Base-by-base conservation (phyloP, 495 filamentous ascomycete genomes). In the Pyrenopolyporus hunteri region DNA sequence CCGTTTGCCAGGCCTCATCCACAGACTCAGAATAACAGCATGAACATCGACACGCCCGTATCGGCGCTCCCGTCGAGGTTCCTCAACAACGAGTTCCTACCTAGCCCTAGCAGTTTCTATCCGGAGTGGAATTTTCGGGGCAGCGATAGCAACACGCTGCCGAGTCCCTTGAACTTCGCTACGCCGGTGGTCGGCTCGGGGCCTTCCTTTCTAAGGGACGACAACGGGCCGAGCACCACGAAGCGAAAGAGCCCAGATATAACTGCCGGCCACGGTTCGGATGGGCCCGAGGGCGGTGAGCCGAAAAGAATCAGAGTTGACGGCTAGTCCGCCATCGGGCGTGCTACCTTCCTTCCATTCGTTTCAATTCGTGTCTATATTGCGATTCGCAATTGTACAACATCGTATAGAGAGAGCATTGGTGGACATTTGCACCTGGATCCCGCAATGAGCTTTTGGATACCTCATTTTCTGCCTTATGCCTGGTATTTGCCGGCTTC, bases 1-100 rank as follows among this genome's bases (percentile, higher is more conserved):
- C 94, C 94, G 2, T 98, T 98, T 71, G 94, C 95, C 1, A 83
- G 93, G 35, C 94, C 92, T 3, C 78, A 79, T 32, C 88, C 89
- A 3, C 72, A 85, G 70, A 70, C 83, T 33, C 85, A 82, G 59
- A 86, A 79, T 50, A 83, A 77, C 47, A 86, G 83, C 52, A 90
- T 89, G 70, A 88, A 90, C 60, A 93, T 92, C 57, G 92, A 97
- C 65, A 98, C 94, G 3, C 94, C 94, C 0, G 93, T 96, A n/a
- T 97, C 93, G n/a, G 93, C 94, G 2, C 80, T 98, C 6, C 94
- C 94, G 1, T 94, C 90, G 43, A 84, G 93, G 19, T 97, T 98
- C 72, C 86, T 97, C 37, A 87, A 86, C 22, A 88, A 90, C 63
- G 88, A 89, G 6, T 84, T 95, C 25, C 80, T 97, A 16, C 93